Evolutionary conservation across 2,329 filamentous ascomycete species (phyloP).

Genomic region (Ophiocordyceps sinensis): DNA sequence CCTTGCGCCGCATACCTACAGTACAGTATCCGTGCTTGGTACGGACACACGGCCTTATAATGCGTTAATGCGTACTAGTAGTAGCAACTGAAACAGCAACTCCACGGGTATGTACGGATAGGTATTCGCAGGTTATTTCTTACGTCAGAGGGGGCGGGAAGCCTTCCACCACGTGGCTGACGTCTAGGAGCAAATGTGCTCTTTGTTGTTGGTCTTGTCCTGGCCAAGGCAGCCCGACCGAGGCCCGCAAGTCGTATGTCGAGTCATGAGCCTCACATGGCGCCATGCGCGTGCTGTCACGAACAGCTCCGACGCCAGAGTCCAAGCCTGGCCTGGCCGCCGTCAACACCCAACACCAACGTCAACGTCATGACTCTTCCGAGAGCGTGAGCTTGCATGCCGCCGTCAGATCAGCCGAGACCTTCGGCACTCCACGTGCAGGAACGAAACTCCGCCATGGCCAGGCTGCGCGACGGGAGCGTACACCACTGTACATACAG

Average conservation of each 20-base stretch:
- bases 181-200: neutral
- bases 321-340: too few relatives aligned
- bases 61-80: neutral
- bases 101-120: too few relatives aligned
- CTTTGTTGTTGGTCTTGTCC: neutral
- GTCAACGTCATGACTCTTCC: too few relatives aligned
- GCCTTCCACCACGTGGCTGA: constrained; percentile 3
- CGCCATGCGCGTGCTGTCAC: neutral
- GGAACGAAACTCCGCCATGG: neutral
- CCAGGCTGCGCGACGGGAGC: neutral
- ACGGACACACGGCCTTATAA: too few relatives aligned
- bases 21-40: too few relatives aligned
- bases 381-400: neutral
- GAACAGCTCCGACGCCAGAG: neutral
- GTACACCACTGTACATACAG: too few relatives aligned
- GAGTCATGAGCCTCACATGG: neutral
- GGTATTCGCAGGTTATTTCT: neutral
- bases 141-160: constrained; percentile 1
- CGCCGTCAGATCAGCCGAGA: neutral
- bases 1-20: too few relatives aligned
- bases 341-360: neutral
- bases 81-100: neutral
- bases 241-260: neutral
- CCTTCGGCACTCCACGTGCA: neutral
- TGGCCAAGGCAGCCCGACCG: neutral